Conservation (phyloP, 139 green algal species). For the Tetraselmis striata region DNA sequence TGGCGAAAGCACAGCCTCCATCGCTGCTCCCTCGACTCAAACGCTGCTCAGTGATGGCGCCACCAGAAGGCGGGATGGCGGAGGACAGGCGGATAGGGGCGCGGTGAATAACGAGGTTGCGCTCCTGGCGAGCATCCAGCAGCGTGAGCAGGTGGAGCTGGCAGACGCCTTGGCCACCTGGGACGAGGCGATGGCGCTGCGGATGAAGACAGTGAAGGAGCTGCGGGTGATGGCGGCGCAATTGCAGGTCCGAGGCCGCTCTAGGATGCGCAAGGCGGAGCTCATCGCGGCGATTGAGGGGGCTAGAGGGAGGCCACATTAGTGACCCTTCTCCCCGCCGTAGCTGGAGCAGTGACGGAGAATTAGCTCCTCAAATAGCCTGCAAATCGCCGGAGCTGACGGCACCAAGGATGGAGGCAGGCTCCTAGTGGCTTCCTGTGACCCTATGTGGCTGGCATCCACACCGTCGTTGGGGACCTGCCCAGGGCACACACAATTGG, state of each 20-base stretch:
- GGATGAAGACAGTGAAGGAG: slow-evolving; percentile 1
- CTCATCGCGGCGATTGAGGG: slow-evolving; percentile 1
- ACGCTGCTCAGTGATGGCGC: too few relatives aligned
- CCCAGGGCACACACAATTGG: too few relatives aligned
- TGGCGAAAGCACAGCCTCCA: too few relatives aligned
- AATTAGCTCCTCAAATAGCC: too few relatives aligned
- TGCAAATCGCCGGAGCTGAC: too few relatives aligned
- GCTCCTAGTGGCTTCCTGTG: too few relatives aligned
- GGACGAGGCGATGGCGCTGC: neutral
- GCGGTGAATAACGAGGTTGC: neutral
- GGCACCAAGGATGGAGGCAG: too few relatives aligned
- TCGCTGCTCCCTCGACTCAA: neutral
- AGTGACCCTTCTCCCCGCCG: too few relatives aligned
- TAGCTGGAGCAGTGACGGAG: too few relatives aligned
- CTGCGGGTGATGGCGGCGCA: neutral
- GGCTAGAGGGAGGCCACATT: too few relatives aligned
- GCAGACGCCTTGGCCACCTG: neutral
- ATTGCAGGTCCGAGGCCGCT: neutral
- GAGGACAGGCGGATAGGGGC: neutral
- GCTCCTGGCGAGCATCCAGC: neutral
- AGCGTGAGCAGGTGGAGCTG: neutral
- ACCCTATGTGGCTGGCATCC: too few relatives aligned
- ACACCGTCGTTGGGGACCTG: too few relatives aligned
- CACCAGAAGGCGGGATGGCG: neutral
- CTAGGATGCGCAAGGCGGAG: neutral